Evolutionary conservation across 345 rosid genomes (phyloP), one percentile per base, ranked within the genome.

Genomic region (Gossypium raimondii): DNA sequence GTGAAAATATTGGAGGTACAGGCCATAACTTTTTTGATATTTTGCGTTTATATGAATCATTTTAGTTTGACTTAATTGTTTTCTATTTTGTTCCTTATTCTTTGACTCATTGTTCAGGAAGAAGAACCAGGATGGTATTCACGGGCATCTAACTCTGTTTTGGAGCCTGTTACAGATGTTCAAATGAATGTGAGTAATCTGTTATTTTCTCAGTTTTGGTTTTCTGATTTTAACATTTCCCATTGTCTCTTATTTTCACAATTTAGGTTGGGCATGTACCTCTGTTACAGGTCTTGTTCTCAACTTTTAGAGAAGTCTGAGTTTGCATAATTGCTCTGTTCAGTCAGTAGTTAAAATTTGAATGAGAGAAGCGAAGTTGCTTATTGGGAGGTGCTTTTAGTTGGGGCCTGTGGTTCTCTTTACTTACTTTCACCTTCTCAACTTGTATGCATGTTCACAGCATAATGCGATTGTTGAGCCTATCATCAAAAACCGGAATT

Each of bases 111-210:
- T 56, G 73, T 29, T 45, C 76, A 96, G 99, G 99, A 96, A 89
- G 98, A 96, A 84, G 93, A 96, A 83, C 97, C 98, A 14, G 84
- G 95, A 74, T 96, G 99, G 99, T 96, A 90, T 82, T 92, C 95
- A 41, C 87, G 97, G 78, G 97, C 89, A 78, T 93, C 98, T 71
- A 86, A 88, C 79, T 84, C 61, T 82, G 85, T 85, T 62, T 78
- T 76, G 14, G 95, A 92, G 79, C 87, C 98, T 67, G 83, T 84
- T 48, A 83, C 85, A 74, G 97, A 93, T 87, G 87, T 86, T 72
- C 89, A 82, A 81, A 78, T 82, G 66, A 88, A 87, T 83, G 99
- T 96, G 77, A 89, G 97, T 85, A 69, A 25, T 56, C 45, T 69
- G 17, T 69, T 69, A 2, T 29, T 69, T 69, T 51, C 16, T 16